Evolutionary conservation across 345 rosid genomes (phyloP).

Genomic region (Anastatica hierochuntica): DNA sequence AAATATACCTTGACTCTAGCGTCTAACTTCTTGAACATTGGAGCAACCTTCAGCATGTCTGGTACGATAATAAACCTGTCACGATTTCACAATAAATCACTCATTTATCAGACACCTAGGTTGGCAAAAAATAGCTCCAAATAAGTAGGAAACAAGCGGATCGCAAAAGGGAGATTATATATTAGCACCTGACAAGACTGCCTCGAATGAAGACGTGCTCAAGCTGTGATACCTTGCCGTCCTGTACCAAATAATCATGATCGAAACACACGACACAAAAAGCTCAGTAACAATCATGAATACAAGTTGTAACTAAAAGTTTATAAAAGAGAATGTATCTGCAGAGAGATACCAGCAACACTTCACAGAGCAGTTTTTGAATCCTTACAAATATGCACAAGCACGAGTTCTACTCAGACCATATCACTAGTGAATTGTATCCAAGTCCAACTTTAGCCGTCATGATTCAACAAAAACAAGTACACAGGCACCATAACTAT

Average conservation of each 20-base stretch:
- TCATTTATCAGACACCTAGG: not conserved
- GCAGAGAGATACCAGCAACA: too few species aligned
- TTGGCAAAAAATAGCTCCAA: not conserved
- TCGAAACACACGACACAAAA: not conserved
- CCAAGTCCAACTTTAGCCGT: too few species aligned
- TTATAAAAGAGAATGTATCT: too few species aligned
- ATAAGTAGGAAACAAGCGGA: too few species aligned
- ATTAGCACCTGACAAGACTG: conserved; percentile 79
- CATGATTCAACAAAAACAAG: too few species aligned
- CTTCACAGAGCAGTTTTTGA: too few species aligned
- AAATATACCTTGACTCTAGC: conserved; percentile 61
- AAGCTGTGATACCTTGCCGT: conserved; percentile 88
- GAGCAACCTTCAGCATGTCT: conserved; percentile 89
- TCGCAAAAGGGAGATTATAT: not conserved
- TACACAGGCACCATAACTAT: not conserved
- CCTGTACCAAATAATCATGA: conserved; percentile 38
- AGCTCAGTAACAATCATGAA: conserved; percentile 1
- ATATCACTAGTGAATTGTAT: too few species aligned
- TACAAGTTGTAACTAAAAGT: too few species aligned
- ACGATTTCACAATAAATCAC: not conserved
- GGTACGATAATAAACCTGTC: conserved; percentile 87
- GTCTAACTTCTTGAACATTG: conserved; percentile 84
- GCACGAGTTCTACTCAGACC: too few species aligned
- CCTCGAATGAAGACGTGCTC: conserved; percentile 93
- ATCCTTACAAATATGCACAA: too few species aligned